Evolutionary conservation across 2,329 filamentous ascomycete species (phyloP).

Genomic region (Botrytis squamosa): DNA sequence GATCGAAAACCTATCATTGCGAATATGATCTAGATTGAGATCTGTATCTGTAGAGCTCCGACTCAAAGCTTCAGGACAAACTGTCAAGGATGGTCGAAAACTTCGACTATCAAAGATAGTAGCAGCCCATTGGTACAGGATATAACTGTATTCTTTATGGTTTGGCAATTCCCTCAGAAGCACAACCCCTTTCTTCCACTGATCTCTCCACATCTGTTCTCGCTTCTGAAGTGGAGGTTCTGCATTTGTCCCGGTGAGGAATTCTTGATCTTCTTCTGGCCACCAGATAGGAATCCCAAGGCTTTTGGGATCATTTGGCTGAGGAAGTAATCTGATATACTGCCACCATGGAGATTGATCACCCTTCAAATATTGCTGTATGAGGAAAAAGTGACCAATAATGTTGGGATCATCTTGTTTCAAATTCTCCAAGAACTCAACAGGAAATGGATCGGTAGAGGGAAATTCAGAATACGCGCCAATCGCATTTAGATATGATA

Average conservation of each 20-base stretch:
- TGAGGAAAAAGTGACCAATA: slow-evolving; percentile 64
- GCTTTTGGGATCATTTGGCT: slow-evolving; percentile 50
- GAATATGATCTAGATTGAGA: slow-evolving; percentile 27
- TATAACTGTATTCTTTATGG: slow-evolving; percentile 31
- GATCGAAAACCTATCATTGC: slow-evolving; percentile 48
- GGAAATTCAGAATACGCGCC: slow-evolving; percentile 37
- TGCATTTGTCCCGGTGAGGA: slow-evolving; percentile 44
- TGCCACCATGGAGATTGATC: slow-evolving; percentile 63
- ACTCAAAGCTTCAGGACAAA: slow-evolving; percentile 40
- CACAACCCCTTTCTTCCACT: slow-evolving; percentile 32
- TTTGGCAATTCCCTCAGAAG: slow-evolving; percentile 24
- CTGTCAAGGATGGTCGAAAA: slow-evolving; percentile 56
- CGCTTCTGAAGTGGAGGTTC: slow-evolving; percentile 33
- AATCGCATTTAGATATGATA: slow-evolving; percentile 61
- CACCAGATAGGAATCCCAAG: slow-evolving; percentile 65
- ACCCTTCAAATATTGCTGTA: slow-evolving; percentile 63
- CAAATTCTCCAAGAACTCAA: slow-evolving; percentile 48
- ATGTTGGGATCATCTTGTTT: slow-evolving; percentile 52
- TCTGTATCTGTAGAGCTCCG: slow-evolving; percentile 1
- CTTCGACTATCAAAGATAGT: slow-evolving; percentile 64
- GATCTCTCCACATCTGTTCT: slow-evolving; percentile 32
- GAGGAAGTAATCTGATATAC: slow-evolving; percentile 65
- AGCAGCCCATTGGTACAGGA: slow-evolving; percentile 63
- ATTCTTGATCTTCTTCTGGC: slow-evolving; percentile 56
- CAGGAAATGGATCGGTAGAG: slow-evolving; percentile 45